Evolutionary conservation across 192 early-diverging fungal species (phyloP).

Genomic region (Hyaloraphidium curvatum): DNA sequence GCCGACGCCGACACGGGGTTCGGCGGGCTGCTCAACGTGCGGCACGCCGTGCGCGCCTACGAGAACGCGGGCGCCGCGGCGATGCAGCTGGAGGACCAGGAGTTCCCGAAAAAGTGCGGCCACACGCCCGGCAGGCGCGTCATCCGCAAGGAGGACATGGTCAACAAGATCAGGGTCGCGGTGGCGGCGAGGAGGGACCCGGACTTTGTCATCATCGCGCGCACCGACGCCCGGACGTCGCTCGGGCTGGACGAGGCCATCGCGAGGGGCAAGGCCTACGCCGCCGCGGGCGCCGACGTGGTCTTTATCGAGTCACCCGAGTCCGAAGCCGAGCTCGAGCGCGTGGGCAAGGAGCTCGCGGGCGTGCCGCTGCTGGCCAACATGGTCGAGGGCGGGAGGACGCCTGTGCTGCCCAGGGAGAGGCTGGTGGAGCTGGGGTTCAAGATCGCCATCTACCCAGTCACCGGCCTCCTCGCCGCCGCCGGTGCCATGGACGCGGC

Average conservation of each 20-base stretch:
- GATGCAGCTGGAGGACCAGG: neutral
- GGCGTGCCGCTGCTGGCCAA: slow-evolving; percentile 9
- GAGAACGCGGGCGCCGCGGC: neutral
- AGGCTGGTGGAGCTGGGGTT: slow-evolving; percentile 8
- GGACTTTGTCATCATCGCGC: slow-evolving; percentile 1
- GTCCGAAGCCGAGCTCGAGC: slow-evolving; percentile 9
- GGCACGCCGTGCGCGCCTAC: neutral
- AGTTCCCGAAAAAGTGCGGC: neutral
- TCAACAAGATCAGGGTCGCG: neutral
- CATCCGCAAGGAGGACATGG: neutral
- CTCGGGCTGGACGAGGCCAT: neutral
- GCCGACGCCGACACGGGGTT: neutral
- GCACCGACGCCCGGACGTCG: neutral
- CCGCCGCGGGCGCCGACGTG: slow-evolving; percentile 9
- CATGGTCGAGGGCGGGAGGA: slow-evolving; percentile 12
- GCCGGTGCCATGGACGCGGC: slow-evolving; percentile 15
- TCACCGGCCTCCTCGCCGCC: slow-evolving; percentile 9
- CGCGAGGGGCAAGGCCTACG: neutral
- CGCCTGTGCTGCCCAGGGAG: slow-evolving; percentile 7
- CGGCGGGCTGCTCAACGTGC: neutral
- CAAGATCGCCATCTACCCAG: slow-evolving; percentile 10
- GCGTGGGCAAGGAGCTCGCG: slow-evolving; percentile 9
- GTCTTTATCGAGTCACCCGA: slow-evolving; percentile 13
- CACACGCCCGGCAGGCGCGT: neutral
- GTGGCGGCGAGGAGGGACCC: neutral